Conservation (phyloP, 2,329 filamentous ascomycete genomes). For the Aspergillus terreus region DNA sequence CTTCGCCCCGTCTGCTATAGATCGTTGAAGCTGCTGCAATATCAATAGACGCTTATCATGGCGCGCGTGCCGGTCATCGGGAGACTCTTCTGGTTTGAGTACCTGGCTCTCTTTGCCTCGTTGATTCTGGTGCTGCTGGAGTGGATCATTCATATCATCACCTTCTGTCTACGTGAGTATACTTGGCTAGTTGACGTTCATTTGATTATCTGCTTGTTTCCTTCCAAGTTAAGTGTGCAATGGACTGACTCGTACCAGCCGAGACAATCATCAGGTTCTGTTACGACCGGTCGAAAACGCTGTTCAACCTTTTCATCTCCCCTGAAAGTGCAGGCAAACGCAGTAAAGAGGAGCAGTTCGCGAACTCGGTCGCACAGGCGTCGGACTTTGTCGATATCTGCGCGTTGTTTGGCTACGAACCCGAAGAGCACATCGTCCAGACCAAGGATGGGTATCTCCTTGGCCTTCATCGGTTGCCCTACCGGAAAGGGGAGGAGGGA, state of each 20-base stretch:
- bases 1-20: not conserved
- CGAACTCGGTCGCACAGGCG: constrained; percentile 75
- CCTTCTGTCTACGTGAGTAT: constrained; percentile 74
- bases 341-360: constrained; percentile 66
- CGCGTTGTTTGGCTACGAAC: constrained; percentile 82
- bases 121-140: constrained; percentile 81
- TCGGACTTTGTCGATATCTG: constrained; percentile 95
- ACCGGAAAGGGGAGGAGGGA: constrained; percentile 77
- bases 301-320: constrained; percentile 77
- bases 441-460: constrained; percentile 92
- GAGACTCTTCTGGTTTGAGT: constrained; percentile 66
- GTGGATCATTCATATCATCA: constrained; percentile 76
- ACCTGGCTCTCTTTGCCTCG: constrained; percentile 79
- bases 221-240: not conserved
- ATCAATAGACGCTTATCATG: constrained; percentile 37
- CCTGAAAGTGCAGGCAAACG: constrained; percentile 65
- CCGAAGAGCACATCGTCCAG: constrained; percentile 94
- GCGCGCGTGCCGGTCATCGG: constrained; percentile 61
- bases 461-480: constrained; percentile 82
- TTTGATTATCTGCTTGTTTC: not conserved
- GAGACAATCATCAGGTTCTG: constrained; percentile 75
- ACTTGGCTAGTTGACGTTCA: not conserved
- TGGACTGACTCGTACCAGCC: constrained; percentile 48
- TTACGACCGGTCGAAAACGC: constrained; percentile 73
- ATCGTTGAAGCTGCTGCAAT: not conserved